Base-by-base conservation (phyloP, 805 yeast genomes). In the Isabelozyma rhagii region DNA sequence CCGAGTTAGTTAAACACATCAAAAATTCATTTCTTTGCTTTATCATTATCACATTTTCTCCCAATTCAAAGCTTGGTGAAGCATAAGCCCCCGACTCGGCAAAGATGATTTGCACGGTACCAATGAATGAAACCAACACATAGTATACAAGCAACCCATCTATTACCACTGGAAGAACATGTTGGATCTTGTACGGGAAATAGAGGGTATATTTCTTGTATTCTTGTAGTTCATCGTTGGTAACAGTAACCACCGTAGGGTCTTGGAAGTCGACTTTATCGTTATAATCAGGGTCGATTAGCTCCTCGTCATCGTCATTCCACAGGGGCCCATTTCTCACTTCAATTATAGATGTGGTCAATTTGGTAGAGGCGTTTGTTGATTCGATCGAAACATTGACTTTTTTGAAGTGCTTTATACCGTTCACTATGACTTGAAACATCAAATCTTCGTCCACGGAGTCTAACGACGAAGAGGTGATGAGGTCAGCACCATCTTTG, bases 121-220 rank as follows among this genome's bases (percentile, higher is more conserved):
- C 91, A 29, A 77, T 71, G 44, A 83, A 84, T 0, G 89, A 82
- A 0, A 85, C 74, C 18, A 83, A 60, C 9, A 78, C 78, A 72
- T 84, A 79, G 56, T 70, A 82, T 13, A 60, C 56, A 8, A 72
- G 68, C 21, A 57, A 56, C 3, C 65, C 60, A 38, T 63, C 66
- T 25, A 76, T 47, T 5, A 68, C 51, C 5, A 74, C 50, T 2
- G 78, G 77, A 2, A 68, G 49, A n/a, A 75, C 78, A 44, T 82
- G 78, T 38, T 80, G 77, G 36, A 78, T 77, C 47, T 72, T 74
- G 42, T 68, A 80, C 3, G 83, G 73, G 40, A 74, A 77, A 44
- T 75, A 72, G 38, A 75, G 61, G 3, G 74, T 72, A 39, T 64
- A 65, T 49, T 63, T 63, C 17, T 67, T 59, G 42, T 61, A 62